A percentile compares a stretch with the other conserved stretches of the same genome.
These are phyloP conservation scores for Echium plantagineum DNA, from an alignment of 257 asterid genomes.

Conservation along the genomic window DNA sequence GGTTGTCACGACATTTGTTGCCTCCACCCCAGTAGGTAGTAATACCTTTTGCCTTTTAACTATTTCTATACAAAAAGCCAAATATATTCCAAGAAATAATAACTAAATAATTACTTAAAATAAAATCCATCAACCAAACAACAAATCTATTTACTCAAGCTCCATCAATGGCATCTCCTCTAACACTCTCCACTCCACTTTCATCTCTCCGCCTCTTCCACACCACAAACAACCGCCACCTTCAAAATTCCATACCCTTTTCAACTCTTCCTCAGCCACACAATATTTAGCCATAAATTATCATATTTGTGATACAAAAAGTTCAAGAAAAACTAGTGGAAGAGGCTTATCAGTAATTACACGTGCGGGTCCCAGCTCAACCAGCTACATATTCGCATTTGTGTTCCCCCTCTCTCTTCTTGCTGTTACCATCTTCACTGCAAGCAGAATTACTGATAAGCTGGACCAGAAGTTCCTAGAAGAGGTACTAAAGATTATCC, in stretches of 20 bases:
- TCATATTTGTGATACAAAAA: constrained; percentile 3
- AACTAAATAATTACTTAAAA: no score
- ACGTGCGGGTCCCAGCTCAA: constrained; percentile 45
- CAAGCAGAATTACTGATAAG: constrained; percentile 47
- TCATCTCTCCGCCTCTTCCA: neutral
- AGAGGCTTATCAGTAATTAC: constrained; percentile 42
- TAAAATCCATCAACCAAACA: no score
- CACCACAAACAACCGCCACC: neutral
- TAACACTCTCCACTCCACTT: constrained; percentile 4
- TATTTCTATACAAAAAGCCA: no score
- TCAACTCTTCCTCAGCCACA: neutral
- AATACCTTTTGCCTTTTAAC: no score
- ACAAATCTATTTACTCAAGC: no score
- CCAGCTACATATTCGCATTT: constrained; percentile 54
- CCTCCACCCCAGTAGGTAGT: no score
- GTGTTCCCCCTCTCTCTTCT: constrained; percentile 61
- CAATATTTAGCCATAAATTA: neutral
- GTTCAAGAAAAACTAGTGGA: constrained; percentile 1
- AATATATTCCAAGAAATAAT: no score
- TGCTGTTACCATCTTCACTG: constrained; percentile 43
- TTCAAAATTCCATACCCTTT: neutral
- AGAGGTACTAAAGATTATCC: constrained; percentile 32
- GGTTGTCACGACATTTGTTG: no score
- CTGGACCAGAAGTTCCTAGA: constrained; percentile 63
- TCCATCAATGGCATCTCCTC: neutral